Evolutionary conservation across 495 filamentous ascomycete species (phyloP), one percentile per base, ranked within the genome.

Genomic region (Hyaloscypha hepaticicola): DNA sequence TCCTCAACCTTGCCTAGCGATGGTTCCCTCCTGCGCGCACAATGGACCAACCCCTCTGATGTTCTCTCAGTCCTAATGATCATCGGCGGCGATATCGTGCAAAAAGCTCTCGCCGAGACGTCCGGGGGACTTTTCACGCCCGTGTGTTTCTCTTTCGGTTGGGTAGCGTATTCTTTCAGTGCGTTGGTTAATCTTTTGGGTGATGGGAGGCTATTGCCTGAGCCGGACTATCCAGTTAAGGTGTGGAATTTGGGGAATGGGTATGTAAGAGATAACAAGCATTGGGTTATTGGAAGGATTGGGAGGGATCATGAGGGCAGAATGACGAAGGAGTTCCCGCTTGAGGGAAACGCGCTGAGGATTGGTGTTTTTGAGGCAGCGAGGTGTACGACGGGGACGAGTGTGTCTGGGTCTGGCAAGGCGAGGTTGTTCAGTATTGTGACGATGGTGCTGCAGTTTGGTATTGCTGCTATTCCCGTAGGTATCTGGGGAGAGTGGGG

Each of bases 121-220:
- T 56, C 69, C 1, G 77, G 80, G 5, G 70, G 71, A 4, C 31
- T 33, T 0, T 38, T 82, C 27, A 78, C 77, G 0, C 82, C 83
- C 1, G 79, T 86, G 5, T 72, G 75, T 3, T 85, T 87, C 69
- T 84, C 79, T 0, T 87, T 86, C 63, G 82, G 82, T 59, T 82
- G 77, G 81, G 80, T 83, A 0, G 70, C 76, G 0, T 85, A 84
- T 61, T 68, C 78, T 4, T 70, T 82, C 28, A 72, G 67, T 1
- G 68, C 77, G 5, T 25, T 83, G 12, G 52, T 80, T 11, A 69
- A 74, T 14, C 75, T 72, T 5, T 55, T 83, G 27, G 81, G 84
- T 19, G 78, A 81, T 11, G 75, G 77, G 49, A 66, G 67, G 29
- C 76, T 86, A 7, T 71, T 82, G 66, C 81, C 77, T 0, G 19